These are phyloP conservation scores for Teratosphaeria epicoccoides DNA, from an alignment of 2,329 filamentous ascomycete species.

Conservation along the genomic window DNA sequence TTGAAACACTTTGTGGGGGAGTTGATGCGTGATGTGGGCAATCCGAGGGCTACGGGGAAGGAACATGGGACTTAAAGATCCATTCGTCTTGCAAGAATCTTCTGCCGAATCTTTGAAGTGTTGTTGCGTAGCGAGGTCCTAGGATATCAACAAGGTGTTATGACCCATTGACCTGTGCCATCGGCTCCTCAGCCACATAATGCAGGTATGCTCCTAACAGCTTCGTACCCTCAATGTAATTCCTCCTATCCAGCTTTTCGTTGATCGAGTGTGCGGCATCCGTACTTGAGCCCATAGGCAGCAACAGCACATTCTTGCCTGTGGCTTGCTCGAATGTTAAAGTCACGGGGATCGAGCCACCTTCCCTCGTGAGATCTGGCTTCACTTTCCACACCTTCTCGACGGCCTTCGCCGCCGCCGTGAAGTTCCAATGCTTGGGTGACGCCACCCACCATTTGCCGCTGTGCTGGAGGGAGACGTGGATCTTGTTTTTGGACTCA, in stretches of 20 bases:
- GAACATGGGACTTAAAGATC: background rate
- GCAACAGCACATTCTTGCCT: conserved; percentile 88
- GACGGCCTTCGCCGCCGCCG: conserved; percentile 86
- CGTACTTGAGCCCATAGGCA: conserved; percentile 96
- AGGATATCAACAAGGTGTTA: background rate
- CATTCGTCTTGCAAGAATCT: too few relatives aligned
- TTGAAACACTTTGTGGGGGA: too few relatives aligned
- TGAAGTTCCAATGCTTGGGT: conserved; percentile 98
- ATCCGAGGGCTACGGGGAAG: background rate
- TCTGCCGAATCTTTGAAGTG: too few relatives aligned
- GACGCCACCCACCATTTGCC: conserved; percentile 99
- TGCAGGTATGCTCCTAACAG: conserved; percentile 88
- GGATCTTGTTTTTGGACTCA: conserved; percentile 82
- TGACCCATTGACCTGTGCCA: background rate
- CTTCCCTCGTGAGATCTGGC: conserved; percentile 92
- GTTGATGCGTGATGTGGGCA: background rate
- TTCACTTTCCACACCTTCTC: conserved; percentile 87
- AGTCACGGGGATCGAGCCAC: conserved; percentile 93
- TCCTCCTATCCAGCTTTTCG: conserved; percentile 92
- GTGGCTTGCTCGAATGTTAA: conserved; percentile 96
- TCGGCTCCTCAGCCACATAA: conserved; percentile 86
- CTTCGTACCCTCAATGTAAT: conserved; percentile 98
- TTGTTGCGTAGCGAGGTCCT: too few relatives aligned
- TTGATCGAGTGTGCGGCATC: conserved; percentile 97
- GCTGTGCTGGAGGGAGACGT: conserved; percentile 71